Conservation (phyloP, 805 yeast genomes). For the Hanseniaspora occidentalis region DNA sequence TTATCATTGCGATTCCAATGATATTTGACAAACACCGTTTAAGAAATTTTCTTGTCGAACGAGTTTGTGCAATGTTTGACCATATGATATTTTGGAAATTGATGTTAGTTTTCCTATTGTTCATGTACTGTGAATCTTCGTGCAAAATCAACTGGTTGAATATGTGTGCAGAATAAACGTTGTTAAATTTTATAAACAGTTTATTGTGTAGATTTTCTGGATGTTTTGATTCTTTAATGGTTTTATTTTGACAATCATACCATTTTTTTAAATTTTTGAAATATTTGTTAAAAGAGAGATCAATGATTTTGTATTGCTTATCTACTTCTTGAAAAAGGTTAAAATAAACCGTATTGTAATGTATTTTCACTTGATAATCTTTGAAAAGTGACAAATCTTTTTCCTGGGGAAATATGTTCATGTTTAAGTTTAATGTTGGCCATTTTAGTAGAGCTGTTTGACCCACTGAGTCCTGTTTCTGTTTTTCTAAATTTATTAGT, state of each 20-base stretch:
- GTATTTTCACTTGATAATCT: too few species aligned
- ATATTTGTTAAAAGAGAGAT: background rate
- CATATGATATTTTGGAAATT: conserved; percentile 63
- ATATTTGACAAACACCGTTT: conserved; percentile 34
- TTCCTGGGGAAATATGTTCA: too few species aligned
- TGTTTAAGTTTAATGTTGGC: too few species aligned
- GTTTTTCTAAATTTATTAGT: too few species aligned
- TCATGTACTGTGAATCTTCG: conserved; percentile 30
- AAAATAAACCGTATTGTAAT: background rate
- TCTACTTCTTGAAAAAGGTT: background rate
- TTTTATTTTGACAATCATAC: background rate
- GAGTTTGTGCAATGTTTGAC: conserved; percentile 39
- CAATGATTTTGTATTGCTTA: conserved; percentile 8
- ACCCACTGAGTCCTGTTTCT: too few species aligned
- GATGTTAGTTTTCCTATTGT: conserved; percentile 36
- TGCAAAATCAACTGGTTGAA: conserved; percentile 48
- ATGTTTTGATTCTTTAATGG: background rate
- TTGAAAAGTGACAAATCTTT: too few species aligned
- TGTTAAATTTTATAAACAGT: conserved; percentile 51
- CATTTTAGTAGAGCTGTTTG: too few species aligned
- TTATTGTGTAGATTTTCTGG: conserved; percentile 20
- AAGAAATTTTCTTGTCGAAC: conserved; percentile 25
- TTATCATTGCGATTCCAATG: conserved; percentile 35
- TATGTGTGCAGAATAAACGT: conserved; percentile 44
- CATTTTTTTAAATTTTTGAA: background rate